Base-by-base conservation (phyloP, 1,284 basidiomycete genomes). In the Meira miltonrushii region DNA sequence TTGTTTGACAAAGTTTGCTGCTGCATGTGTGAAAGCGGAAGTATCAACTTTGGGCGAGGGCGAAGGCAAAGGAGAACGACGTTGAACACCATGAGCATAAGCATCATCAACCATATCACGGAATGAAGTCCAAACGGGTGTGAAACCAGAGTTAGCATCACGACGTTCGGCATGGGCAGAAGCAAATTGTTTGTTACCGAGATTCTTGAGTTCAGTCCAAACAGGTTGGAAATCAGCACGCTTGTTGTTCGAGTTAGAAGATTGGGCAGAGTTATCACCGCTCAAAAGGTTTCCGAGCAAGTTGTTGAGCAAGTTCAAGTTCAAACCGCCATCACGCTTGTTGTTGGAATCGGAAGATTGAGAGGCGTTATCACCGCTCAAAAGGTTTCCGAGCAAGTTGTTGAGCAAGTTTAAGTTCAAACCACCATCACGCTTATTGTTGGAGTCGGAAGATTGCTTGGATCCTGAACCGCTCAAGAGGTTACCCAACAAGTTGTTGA, bases 221-320 rank as follows among this genome's bases (percentile, higher is more conserved):
- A 69, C 66, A 37, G 66, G 67, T n/a, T 54, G 49, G 51, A 69
- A 68, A 37, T 69, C 67, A 19, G 67, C 67, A 8, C 67, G 63
- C 33, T 21, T 39, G 52, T 38, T 39, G 39, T 19, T 15, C 11
- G 39, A 19, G 33, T 21, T 43, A 17, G 28, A 33, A 33, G 28
- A 33, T 33, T 33, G 28, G 8, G 28, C 3, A 33, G 28, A 33
- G 28, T 33, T 33, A 33, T 33, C 28, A 8, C 28, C 28, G 28
- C 28, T 33, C 28, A 58, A 51, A 21, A 58, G 33, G 12, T 39
- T 59, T 19, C 59, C 41, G 21, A 66, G 55, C 19, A 57, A 21
- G 33, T 40, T 38, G 54, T 10, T 39, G 39, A 19, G 48, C 9
- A 21, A 15, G 48, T 17, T n/a, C 23, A 50, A 15, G 54, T 37